Evolutionary conservation across 306 rosid genomes (phyloP).

Genomic region (Morella rubra): DNA sequence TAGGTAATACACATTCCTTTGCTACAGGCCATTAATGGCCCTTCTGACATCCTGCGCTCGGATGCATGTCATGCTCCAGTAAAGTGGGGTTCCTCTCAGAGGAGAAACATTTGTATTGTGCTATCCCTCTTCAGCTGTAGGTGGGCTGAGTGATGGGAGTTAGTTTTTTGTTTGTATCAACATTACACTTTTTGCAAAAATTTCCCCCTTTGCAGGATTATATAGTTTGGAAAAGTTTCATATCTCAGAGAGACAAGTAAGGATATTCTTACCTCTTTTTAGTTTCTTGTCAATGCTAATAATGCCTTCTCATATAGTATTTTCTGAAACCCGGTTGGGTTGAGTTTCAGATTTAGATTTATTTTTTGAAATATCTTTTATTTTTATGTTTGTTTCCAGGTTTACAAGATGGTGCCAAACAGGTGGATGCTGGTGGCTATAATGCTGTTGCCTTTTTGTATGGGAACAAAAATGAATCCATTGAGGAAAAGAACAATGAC

Average conservation of each 20-base stretch:
- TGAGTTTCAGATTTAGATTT: slow-evolving; percentile 22
- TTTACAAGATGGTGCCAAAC: slow-evolving; percentile 39
- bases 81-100: background rate
- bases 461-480: slow-evolving; percentile 43
- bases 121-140: background rate
- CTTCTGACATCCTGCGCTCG: background rate
- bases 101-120: background rate
- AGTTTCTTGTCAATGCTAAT: slow-evolving; percentile 4
- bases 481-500: slow-evolving; percentile 37
- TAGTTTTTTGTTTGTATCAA: slow-evolving; percentile 12
- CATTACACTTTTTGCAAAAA: slow-evolving; percentile 34
- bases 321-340: slow-evolving; percentile 9
- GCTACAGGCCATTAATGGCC: background rate
- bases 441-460: slow-evolving; percentile 64
- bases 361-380: slow-evolving; percentile 25
- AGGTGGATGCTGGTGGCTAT: slow-evolving; percentile 39
- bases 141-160: background rate
- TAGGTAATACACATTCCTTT: background rate
- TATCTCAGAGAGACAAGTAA: slow-evolving; percentile 59
- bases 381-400: slow-evolving; percentile 34
- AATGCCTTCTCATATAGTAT: slow-evolving; percentile 15
- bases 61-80: background rate
- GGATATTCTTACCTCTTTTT: slow-evolving; percentile 43
- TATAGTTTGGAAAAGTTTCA: slow-evolving; percentile 56
- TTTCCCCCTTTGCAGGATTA: slow-evolving; percentile 66